Percentiles rank a stretch among this genome's conserved stretches.
Evolutionary conservation across 2,329 filamentous ascomycete genomes (phyloP).

Genomic region (Ilyonectria sp.): DNA sequence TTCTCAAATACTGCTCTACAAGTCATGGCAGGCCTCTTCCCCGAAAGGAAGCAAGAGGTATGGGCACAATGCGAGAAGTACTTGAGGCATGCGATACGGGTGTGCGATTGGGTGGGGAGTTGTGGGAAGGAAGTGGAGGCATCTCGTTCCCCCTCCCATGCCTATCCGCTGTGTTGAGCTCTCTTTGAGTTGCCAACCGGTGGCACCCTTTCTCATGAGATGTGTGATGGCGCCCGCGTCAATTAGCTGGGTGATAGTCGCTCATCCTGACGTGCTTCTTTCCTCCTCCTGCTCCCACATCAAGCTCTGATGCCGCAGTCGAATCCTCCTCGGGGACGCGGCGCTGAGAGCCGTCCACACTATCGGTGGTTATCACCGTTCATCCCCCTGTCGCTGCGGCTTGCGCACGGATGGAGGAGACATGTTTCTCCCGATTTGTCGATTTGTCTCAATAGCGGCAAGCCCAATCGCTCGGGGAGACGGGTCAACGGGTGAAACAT

Average conservation of each 20-base stretch:
- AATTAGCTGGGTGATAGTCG: constrained; percentile 33
- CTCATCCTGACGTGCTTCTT: too few species aligned
- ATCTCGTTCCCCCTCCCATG: too few species aligned
- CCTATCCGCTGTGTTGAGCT: constrained; percentile 25
- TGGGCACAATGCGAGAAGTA: too few species aligned
- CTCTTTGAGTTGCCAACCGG: constrained; percentile 8
- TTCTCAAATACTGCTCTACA: too few species aligned
- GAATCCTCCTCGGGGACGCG: background rate
- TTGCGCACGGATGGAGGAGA: background rate
- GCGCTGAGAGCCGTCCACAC: background rate
- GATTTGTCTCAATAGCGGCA: background rate
- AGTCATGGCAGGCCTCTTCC: too few species aligned
- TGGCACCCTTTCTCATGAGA: constrained; percentile 41
- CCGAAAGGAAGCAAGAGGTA: too few species aligned
- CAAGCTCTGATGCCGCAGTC: background rate
- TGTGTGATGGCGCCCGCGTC: constrained; percentile 46
- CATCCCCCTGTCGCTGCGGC: background rate
- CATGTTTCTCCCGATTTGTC: background rate
- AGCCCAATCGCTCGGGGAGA: background rate
- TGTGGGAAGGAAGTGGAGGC: too few species aligned
- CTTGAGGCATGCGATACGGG: too few species aligned
- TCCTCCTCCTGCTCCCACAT: background rate
- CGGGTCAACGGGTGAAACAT: background rate
- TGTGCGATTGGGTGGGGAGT: too few species aligned
- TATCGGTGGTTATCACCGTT: background rate